phyloP scores from a whole-genome alignment of 495 filamentous ascomycete genomes.

The Talaromyces stipitatus region DNA sequence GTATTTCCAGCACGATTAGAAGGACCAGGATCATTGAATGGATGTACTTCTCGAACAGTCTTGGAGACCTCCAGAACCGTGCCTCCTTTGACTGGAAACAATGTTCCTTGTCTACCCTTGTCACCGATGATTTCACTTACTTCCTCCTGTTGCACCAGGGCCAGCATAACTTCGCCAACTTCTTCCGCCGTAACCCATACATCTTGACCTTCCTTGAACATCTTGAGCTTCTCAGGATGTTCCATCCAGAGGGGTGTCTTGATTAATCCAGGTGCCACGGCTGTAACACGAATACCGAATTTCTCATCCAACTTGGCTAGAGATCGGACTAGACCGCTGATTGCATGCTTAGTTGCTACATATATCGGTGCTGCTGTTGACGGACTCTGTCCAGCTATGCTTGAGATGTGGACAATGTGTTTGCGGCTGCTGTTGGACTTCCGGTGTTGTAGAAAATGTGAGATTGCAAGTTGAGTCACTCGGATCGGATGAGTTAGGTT shows the following conservation, averaged over 20 bases:
- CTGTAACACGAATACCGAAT: slow-evolving; percentile 55
- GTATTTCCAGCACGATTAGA: slow-evolving; percentile 36
- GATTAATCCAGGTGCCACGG: slow-evolving; percentile 59
- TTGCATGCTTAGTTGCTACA: slow-evolving; percentile 53
- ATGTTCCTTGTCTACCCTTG: slow-evolving; percentile 19
- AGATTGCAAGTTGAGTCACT: slow-evolving; percentile 56
- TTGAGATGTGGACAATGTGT: slow-evolving; percentile 53
- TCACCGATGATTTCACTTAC: slow-evolving; percentile 38
- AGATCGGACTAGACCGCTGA: slow-evolving; percentile 52
- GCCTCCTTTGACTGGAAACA: slow-evolving; percentile 33
- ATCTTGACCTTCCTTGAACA: slow-evolving; percentile 42
- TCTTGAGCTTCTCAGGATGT: slow-evolving; percentile 55
- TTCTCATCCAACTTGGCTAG: slow-evolving; percentile 41
- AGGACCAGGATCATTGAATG: slow-evolving; percentile 54
- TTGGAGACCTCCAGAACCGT: slow-evolving; percentile 55
- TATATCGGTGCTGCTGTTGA: slow-evolving; percentile 49
- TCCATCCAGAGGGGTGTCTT: slow-evolving; percentile 65
- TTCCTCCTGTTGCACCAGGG: slow-evolving; percentile 44
- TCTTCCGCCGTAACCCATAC: slow-evolving; percentile 58
- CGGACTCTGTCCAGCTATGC: slow-evolving; percentile 53
- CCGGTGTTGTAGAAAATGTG: slow-evolving; percentile 39
- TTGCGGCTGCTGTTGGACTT: slow-evolving; percentile 27
- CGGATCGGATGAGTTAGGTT: slow-evolving; percentile 66
- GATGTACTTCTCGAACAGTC: slow-evolving; percentile 43
- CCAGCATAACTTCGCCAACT: slow-evolving; percentile 58